phyloP scores from a whole-genome alignment of 345 rosid genomes.

The Eucalyptus cloeziana region DNA sequence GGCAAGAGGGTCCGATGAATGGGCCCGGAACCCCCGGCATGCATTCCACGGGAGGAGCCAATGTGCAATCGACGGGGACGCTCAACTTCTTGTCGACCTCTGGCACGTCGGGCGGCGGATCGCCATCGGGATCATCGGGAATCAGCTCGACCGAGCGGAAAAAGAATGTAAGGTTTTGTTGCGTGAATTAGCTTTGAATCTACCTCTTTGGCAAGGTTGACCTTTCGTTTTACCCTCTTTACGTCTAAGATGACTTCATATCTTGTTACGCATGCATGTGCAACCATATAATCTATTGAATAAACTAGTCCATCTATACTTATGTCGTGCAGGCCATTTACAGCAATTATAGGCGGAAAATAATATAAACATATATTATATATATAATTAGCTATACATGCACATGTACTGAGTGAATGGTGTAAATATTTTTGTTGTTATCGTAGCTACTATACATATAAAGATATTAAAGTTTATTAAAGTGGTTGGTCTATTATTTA shows the following conservation, averaged over 20 bases:
- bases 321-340: neutral
- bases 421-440: neutral
- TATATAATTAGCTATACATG: neutral
- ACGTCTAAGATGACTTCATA: neutral
- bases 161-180: slow-evolving; percentile 55
- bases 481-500: neutral
- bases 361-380: neutral
- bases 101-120: neutral
- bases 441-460: neutral
- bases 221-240: neutral
- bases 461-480: neutral
- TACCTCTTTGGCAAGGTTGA: neutral
- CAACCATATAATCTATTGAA: neutral
- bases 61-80: slow-evolving; percentile 9
- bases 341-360: neutral
- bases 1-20: slow-evolving; percentile 52
- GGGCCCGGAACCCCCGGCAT: neutral
- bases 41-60: slow-evolving; percentile 9
- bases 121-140: slow-evolving; percentile 8
- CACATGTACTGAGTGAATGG: neutral
- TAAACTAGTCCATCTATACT: neutral
- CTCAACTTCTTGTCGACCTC: slow-evolving; percentile 18
- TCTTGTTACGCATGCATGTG: neutral
- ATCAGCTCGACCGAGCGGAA: slow-evolving; percentile 11
- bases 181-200: neutral